Conservation (phyloP, 352 stramenopile genomes). For the Globisporangium takayamanum region DNA sequence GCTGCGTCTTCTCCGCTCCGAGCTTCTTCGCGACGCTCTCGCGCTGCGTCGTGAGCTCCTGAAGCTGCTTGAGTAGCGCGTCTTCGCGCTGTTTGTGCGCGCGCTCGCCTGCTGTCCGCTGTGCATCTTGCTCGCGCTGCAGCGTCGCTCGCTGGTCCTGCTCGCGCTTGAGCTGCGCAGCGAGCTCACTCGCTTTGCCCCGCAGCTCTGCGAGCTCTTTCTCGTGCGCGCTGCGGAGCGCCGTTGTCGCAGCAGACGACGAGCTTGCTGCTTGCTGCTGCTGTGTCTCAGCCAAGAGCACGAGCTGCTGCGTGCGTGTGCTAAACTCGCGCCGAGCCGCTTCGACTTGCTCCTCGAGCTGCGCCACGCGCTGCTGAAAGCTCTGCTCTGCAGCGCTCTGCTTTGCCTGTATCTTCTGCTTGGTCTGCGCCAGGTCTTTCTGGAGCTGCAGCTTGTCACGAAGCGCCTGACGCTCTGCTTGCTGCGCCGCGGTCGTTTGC, state of each 20-base stretch:
- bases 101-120: constrained; percentile 23
- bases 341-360: constrained; percentile 38
- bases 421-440: constrained; percentile 26
- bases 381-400: constrained; percentile 15
- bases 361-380: constrained; percentile 39
- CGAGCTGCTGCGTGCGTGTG: constrained; percentile 33
- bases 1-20: constrained; percentile 17
- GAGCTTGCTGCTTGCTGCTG: constrained; percentile 14
- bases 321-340: constrained; percentile 32
- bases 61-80: constrained; percentile 27
- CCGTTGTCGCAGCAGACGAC: constrained; percentile 8
- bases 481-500: constrained; percentile 21
- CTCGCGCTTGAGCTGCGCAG: constrained; percentile 14
- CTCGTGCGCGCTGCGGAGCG: constrained; percentile 13
- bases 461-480: constrained; percentile 26
- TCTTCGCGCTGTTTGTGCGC: constrained; percentile 39
- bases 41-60: constrained; percentile 22
- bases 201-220: constrained; percentile 16
- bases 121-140: constrained; percentile 22
- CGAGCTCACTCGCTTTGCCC: constrained; percentile 15
- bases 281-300: constrained; percentile 24
- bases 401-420: constrained; percentile 18
- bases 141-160: constrained; percentile 25
- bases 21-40: constrained; percentile 25
- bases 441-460: constrained; percentile 34